Percentiles rank a stretch among this genome's conserved stretches.
These are phyloP conservation scores for Striga hermonthica DNA, from an alignment of 305 asterid species.

Conservation along the genomic window DNA sequence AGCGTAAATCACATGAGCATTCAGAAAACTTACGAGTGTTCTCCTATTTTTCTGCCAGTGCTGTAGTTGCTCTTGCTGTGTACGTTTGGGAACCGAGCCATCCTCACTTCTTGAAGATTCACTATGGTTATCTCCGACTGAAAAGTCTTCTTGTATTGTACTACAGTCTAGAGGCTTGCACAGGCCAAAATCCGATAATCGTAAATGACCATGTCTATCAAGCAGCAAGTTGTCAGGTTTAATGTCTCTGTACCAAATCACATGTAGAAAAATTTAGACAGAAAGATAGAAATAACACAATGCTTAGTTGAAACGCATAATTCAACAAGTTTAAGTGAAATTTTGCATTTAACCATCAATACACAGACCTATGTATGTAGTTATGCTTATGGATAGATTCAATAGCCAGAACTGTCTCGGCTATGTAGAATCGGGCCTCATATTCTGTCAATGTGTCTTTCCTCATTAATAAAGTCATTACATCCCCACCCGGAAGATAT, in stretches of 20 bases:
- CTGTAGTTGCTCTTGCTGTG: constrained; percentile 89
- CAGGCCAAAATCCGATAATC: constrained; percentile 93
- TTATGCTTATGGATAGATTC: constrained; percentile 93
- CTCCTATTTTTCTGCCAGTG: constrained; percentile 98
- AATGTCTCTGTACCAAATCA: constrained; percentile 68
- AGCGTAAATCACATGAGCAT: constrained; percentile 20
- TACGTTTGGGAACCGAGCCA: constrained; percentile 64
- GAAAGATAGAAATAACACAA: constrained; percentile 36
- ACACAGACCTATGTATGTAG: constrained; percentile 77
- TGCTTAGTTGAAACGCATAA: constrained; percentile 20
- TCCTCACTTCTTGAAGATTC: constrained; percentile 51
- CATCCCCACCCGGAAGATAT: constrained; percentile 96
- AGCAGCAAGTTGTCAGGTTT: constrained; percentile 96
- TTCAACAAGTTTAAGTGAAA: constrained; percentile 28
- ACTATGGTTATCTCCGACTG: constrained; percentile 50
- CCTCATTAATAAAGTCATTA: constrained; percentile 98
- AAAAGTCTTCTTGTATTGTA: constrained; percentile 75
- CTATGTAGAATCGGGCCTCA: constrained; percentile 87
- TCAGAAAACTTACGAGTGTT: constrained; percentile 66
- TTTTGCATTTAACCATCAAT: constrained; percentile 30
- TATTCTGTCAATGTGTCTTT: constrained; percentile 80
- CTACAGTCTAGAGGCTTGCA: constrained; percentile 97
- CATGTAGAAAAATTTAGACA: constrained; percentile 23
- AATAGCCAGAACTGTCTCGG: constrained; percentile 90
- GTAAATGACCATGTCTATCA: constrained; percentile 82